Evolutionary conservation across 83 land plant genomes (phyloP).

Genomic region (Diphasiastrum complanatum): DNA sequence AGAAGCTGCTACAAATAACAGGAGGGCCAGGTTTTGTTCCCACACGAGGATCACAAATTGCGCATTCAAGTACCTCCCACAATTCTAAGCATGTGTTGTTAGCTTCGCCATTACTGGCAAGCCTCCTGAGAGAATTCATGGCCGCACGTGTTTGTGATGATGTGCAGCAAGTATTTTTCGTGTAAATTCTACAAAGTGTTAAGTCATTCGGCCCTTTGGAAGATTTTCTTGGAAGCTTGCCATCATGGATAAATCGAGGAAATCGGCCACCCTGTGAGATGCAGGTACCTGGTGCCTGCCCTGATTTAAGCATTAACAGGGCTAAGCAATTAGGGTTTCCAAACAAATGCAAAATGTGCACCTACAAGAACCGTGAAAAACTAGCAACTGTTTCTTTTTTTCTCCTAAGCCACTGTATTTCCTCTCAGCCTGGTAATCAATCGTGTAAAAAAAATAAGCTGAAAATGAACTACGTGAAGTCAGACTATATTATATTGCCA

Average conservation of each 20-base stretch:
- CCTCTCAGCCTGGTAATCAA: too few species aligned
- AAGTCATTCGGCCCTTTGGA: constrained; percentile 60
- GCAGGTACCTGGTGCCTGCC: constrained; percentile 40
- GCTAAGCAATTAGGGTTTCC: constrained; percentile 18
- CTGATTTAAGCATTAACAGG: constrained; percentile 31
- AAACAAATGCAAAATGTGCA: constrained; percentile 40
- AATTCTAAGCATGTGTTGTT: constrained; percentile 61
- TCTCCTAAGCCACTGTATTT: too few species aligned
- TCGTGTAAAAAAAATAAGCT: too few species aligned
- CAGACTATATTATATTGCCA: too few species aligned
- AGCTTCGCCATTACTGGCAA: constrained; percentile 76
- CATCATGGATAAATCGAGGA: constrained; percentile 58
- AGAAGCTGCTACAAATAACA: constrained; percentile 54
- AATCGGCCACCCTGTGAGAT: constrained; percentile 75
- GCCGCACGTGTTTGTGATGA: constrained; percentile 75
- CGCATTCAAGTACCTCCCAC: constrained; percentile 86
- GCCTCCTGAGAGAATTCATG: constrained; percentile 42
- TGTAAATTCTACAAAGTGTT: constrained; percentile 67
- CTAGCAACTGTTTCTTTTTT: constrained; percentile 9
- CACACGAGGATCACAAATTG: constrained; percentile 81
- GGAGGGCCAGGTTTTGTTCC: constrained; percentile 78
- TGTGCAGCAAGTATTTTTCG: constrained; percentile 71
- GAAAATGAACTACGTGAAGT: too few species aligned
- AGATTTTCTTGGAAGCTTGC: constrained; percentile 57
- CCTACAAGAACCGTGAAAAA: constrained; percentile 24